Percentiles rank a stretch among this genome's conserved stretches.
Evolutionary conservation across 2,329 filamentous ascomycete genomes (phyloP).

Genomic region (Ophiostoma ips): DNA sequence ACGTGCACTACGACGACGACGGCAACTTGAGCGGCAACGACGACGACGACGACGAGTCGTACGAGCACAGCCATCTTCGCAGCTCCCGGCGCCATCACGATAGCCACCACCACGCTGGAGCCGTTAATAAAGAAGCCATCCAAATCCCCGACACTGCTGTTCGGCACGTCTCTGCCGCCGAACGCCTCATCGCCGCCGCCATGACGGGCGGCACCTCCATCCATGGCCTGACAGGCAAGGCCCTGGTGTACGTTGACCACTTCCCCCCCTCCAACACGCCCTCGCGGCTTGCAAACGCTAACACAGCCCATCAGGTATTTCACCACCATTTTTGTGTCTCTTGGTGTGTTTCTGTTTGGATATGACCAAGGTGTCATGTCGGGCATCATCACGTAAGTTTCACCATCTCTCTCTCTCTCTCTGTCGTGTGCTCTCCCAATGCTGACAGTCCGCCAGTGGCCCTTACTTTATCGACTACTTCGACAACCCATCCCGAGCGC

Average conservation of each 20-base stretch:
- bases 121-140: conserved; percentile 62
- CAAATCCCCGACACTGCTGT: conserved; percentile 57
- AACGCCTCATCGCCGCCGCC: conserved; percentile 63
- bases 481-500: conserved; percentile 68
- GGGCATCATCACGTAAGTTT: conserved; percentile 40
- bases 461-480: conserved; percentile 86
- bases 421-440: no score
- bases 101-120: conserved; percentile 24
- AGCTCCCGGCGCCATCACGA: conserved; percentile 16
- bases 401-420: conserved; percentile 19
- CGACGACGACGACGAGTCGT: conserved; percentile 17
- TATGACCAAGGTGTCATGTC: conserved; percentile 52
- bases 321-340: conserved; percentile 78
- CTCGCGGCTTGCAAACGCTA: background rate
- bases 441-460: conserved; percentile 28
- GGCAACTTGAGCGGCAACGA: conserved; percentile 27
- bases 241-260: conserved; percentile 53
- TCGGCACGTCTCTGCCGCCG: conserved; percentile 47
- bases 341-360: conserved; percentile 45
- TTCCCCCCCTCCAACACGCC: background rate
- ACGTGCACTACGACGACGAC: conserved; percentile 51
- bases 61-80: conserved; percentile 9
- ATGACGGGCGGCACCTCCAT: conserved; percentile 74
- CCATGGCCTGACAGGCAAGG: conserved; percentile 89
- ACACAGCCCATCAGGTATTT: conserved; percentile 61